phyloP scores from a whole-genome alignment of 345 rosid species.

The Citrus sinensis region DVS_A1.0 CM039167.1:4975001-4975500 shows the following conservation, averaged over 20 bases:
- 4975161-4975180: conserved; percentile 5
- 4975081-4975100: conserved; percentile 11
- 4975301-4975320: conserved; percentile 26
- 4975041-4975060: background rate
- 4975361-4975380: background rate
- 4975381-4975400: background rate
- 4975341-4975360: background rate
- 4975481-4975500: background rate
- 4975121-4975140: background rate
- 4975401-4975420: background rate
- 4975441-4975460: too few species aligned
- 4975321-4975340: conserved; percentile 8
- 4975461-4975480: background rate
- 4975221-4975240: background rate
- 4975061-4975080: background rate
- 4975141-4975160: background rate
- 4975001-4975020: background rate
- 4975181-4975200: background rate
- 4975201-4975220: background rate
- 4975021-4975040: background rate
- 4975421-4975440: too few species aligned
- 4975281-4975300: conserved; percentile 8
- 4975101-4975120: background rate
- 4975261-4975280: background rate
- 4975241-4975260: conserved; percentile 13